Evolutionary conservation across 345 rosid genomes (phyloP).

Genomic region (Pseudoturritis turrita): DNA sequence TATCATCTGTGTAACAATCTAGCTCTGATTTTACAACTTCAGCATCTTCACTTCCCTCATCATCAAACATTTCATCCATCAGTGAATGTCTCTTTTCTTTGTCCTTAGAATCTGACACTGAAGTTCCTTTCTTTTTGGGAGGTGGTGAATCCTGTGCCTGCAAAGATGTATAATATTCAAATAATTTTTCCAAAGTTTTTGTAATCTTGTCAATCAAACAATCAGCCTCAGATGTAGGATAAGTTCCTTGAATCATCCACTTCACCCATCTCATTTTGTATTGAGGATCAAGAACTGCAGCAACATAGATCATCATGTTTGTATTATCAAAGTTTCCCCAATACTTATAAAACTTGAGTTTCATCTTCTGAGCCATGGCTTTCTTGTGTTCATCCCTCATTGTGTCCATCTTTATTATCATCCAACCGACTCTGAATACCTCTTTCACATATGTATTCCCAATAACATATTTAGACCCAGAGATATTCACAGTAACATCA

Average conservation of each 20-base stretch:
- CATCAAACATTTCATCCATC: background rate
- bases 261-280: background rate
- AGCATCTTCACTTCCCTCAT: background rate
- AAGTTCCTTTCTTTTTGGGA: background rate
- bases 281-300: background rate
- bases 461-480: background rate
- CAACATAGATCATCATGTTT: background rate
- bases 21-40: background rate
- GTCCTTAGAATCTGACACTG: background rate
- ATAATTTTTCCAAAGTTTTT: background rate
- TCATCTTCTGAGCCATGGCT: background rate
- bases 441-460: background rate
- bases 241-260: background rate
- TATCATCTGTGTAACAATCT: background rate
- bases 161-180: background rate
- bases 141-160: background rate
- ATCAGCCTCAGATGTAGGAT: background rate
- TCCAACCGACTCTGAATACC: background rate
- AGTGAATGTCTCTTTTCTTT: background rate
- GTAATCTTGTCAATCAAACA: background rate
- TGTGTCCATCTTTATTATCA: background rate
- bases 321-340: background rate
- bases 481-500: background rate
- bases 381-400: background rate
- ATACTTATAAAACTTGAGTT: background rate